Conservation (phyloP, 2,329 filamentous ascomycete species). For the Taxawa tesnikishii region DNA sequence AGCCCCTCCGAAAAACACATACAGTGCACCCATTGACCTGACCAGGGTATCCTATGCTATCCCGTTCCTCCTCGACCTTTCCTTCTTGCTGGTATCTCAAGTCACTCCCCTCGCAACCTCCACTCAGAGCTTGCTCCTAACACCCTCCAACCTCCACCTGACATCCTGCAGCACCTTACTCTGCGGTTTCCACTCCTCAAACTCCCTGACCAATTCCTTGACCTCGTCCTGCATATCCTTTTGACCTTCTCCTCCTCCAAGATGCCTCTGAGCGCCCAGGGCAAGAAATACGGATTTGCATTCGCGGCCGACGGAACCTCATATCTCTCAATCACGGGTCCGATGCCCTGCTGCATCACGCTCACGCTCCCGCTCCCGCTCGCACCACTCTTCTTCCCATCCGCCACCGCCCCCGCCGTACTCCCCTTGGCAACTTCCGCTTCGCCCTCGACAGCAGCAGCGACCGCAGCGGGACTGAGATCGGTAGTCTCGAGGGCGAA, state of each 20-base stretch:
- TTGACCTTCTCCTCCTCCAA: constrained; percentile 87
- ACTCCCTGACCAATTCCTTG: constrained; percentile 66
- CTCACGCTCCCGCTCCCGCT: constrained; percentile 14
- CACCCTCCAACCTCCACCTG: constrained; percentile 83
- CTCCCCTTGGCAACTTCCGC: neutral
- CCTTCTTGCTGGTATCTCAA: too few species aligned
- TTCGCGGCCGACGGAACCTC: constrained; percentile 26
- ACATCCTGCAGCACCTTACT: constrained; percentile 93
- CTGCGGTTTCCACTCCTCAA: constrained; percentile 83
- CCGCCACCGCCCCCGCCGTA: too few species aligned
- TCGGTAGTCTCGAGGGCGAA: constrained; percentile 36
- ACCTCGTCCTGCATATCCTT: constrained; percentile 67
- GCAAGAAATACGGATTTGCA: constrained; percentile 78
- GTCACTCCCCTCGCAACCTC: too few species aligned
- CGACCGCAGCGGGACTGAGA: constrained; percentile 9
- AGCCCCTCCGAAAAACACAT: too few species aligned
- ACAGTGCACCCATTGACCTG: too few species aligned
- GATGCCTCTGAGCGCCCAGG: constrained; percentile 90
- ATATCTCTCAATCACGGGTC: constrained; percentile 23
- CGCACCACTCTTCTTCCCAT: constrained; percentile 5
- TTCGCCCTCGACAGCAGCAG: too few species aligned
- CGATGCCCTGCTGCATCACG: constrained; percentile 16
- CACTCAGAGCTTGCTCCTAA: constrained; percentile 67
- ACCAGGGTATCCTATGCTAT: too few species aligned
- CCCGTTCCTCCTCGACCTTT: too few species aligned